Percentiles rank a stretch among this genome's conserved stretches.
Evolutionary conservation across 345 rosid species (phyloP).

Genomic region (Citrus reticulata): DNA sequence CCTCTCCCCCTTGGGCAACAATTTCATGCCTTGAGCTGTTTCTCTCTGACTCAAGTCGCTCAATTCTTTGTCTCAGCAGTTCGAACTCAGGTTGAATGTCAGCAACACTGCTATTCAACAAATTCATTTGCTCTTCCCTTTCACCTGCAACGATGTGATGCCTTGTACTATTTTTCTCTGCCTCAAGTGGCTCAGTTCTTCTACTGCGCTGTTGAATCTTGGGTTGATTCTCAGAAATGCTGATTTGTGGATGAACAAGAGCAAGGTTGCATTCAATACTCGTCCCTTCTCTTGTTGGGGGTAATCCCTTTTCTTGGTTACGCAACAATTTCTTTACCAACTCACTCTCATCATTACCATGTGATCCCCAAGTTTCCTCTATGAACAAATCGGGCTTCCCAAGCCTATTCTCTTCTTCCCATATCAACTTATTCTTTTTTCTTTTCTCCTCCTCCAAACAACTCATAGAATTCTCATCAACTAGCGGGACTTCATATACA

Average conservation of each 20-base stretch:
- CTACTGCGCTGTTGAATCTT: constrained; percentile 27
- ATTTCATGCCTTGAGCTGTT: constrained; percentile 30
- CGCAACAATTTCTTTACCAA: constrained; percentile 33
- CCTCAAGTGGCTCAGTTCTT: constrained; percentile 50
- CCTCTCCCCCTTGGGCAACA: constrained; percentile 39
- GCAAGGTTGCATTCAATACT: constrained; percentile 14
- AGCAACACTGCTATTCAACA: constrained; percentile 25
- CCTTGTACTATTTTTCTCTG: constrained; percentile 24
- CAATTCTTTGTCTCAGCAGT: constrained; percentile 35
- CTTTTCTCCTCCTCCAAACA: constrained; percentile 8
- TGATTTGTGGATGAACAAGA: not conserved
- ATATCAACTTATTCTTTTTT: constrained; percentile 8
- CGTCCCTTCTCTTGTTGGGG: constrained; percentile 20
- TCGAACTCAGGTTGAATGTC: constrained; percentile 22
- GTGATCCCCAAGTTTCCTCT: constrained; percentile 16
- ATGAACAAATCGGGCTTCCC: constrained; percentile 24
- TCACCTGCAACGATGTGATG: constrained; percentile 27
- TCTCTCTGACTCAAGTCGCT: constrained; percentile 46
- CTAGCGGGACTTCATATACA: constrained; percentile 61
- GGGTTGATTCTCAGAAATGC: not conserved
- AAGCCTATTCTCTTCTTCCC: constrained; percentile 33
- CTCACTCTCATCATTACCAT: constrained; percentile 18
- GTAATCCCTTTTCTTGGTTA: constrained; percentile 19
- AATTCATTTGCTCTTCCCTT: constrained; percentile 43
- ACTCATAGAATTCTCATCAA: constrained; percentile 15